Conservation (phyloP, 768 basidiomycete species). For the Daedaleopsis nitida region DNA sequence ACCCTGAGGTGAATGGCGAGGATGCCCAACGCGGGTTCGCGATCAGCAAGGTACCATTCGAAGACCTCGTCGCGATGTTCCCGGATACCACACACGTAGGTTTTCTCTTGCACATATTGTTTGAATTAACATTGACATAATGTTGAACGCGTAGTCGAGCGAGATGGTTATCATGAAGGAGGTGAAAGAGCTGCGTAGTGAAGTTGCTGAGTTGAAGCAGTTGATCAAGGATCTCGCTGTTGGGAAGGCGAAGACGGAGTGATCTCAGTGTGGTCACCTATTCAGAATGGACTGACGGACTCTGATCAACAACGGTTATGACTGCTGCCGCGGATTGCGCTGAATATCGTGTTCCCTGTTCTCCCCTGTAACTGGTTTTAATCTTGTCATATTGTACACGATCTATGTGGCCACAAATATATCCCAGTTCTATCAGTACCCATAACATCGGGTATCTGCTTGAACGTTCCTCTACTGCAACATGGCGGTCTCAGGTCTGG, state of each 20-base stretch:
- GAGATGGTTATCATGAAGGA: slow-evolving; percentile 70
- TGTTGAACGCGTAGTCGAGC: slow-evolving; percentile 50
- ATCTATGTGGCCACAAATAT: no score
- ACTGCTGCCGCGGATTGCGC: no score
- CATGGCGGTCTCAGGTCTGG: background rate
- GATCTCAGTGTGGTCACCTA: background rate
- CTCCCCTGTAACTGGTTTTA: no score
- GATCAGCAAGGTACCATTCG: slow-evolving; percentile 73
- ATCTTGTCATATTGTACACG: no score
- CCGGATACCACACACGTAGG: slow-evolving; percentile 73
- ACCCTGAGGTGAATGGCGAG: slow-evolving; percentile 63
- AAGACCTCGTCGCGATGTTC: slow-evolving; percentile 68
- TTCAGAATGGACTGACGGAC: background rate
- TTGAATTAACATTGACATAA: background rate
- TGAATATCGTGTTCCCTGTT: no score
- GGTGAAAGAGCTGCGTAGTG: slow-evolving; percentile 54
- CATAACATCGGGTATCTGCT: background rate
- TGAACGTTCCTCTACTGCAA: background rate
- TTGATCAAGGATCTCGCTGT: slow-evolving; percentile 32
- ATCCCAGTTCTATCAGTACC: no score
- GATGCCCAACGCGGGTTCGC: slow-evolving; percentile 54
- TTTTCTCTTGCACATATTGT: background rate
- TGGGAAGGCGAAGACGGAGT: slow-evolving; percentile 4
- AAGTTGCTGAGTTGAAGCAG: slow-evolving; percentile 39
- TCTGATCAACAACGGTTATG: no score